Percentiles rank a stretch among this genome's conserved stretches.
phyloP scores from a whole-genome alignment of 163 green algal genomes.

The Chlamydomonas reinhardtii region DNA sequence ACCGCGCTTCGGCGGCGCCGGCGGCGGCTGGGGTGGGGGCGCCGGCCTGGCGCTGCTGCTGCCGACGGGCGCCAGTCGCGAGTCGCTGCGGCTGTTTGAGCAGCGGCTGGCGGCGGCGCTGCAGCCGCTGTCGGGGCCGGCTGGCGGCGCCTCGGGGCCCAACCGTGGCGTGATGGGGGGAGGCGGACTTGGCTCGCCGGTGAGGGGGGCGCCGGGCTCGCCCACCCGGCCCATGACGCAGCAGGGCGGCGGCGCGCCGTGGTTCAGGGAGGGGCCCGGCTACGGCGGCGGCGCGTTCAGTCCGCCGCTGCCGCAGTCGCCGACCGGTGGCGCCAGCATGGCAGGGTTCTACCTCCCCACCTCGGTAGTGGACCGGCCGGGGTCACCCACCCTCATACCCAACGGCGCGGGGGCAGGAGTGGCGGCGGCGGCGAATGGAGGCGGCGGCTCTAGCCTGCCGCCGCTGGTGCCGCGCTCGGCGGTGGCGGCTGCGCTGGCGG shows the following conservation, averaged over 20 bases:
- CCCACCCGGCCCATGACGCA: not conserved
- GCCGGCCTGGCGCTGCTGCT: conserved; percentile 37
- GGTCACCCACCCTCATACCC: no score
- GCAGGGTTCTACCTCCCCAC: no score
- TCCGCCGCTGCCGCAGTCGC: no score
- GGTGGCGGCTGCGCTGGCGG: conserved; percentile 1
- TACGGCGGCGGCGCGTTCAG: no score
- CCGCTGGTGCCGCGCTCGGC: conserved; percentile 25
- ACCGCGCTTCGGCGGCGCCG: not conserved
- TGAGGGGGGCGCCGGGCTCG: not conserved
- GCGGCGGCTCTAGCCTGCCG: not conserved
- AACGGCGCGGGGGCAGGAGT: no score
- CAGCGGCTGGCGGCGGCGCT: conserved; percentile 38
- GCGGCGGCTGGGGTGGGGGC: no score
- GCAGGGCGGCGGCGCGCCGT: not conserved
- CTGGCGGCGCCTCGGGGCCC: not conserved
- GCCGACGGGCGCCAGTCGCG: conserved; percentile 23
- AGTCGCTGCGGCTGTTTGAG: conserved; percentile 7
- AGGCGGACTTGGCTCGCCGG: not conserved
- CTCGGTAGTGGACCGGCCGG: no score
- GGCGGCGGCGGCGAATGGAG: not conserved
- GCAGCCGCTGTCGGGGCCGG: conserved; percentile 1
- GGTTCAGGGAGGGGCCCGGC: no score
- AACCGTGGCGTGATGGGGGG: not conserved
- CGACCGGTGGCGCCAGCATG: no score